Evolutionary conservation across 176 grass and related monocot species (phyloP), one percentile per base, ranked within the genome.

Genomic region (Hyparrhenia diplandra): DNA sequence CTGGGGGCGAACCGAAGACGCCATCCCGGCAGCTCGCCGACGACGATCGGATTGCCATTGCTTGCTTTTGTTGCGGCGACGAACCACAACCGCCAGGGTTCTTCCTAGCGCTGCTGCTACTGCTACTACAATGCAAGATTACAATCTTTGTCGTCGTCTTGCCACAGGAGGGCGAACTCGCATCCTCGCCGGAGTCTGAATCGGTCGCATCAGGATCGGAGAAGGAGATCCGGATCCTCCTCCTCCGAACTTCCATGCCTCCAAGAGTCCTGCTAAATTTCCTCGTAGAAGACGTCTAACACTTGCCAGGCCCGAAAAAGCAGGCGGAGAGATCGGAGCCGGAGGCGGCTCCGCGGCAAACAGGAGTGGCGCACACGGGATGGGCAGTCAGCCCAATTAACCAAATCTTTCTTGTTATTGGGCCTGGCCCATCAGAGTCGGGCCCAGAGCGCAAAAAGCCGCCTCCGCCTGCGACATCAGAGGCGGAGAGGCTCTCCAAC

Each of bases 151-250:
- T 40, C 37, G 34, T 35, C 34, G 36, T 27, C 13, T 2, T 28
- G 13, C 5, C 29, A 11, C 1, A 20, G 13, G 14, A 5, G 13
- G 45, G 1, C 5, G 40, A 67, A 37, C 27, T 71, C 1, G 34
- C 9, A 11, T 73, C 76, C 12, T 60, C 69, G 6, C 49, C 59
- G 9, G 68, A 86, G 21, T 86, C 59, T 20, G 84, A 74, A 14
- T 86, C 77, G 3, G 84, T 86, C 51, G 77, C 77, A 28, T 86
- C 77, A 7, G 77, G 69, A 1, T 80, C 69, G 21, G 30, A 45
- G 77, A 75, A 86, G 51, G 39, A 68, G 29, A 75, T 16, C 25
- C 28, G 20, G 6, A 86, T 64, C 34, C 58, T 74, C 16, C 8
- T 63, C 25, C 58, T 74, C 11, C 3, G 75, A 21, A 12, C 4